These are phyloP conservation scores for Nicotiana sylvestris DNA, from an alignment of 257 asterid species.

Conservation along the genomic window DNA sequence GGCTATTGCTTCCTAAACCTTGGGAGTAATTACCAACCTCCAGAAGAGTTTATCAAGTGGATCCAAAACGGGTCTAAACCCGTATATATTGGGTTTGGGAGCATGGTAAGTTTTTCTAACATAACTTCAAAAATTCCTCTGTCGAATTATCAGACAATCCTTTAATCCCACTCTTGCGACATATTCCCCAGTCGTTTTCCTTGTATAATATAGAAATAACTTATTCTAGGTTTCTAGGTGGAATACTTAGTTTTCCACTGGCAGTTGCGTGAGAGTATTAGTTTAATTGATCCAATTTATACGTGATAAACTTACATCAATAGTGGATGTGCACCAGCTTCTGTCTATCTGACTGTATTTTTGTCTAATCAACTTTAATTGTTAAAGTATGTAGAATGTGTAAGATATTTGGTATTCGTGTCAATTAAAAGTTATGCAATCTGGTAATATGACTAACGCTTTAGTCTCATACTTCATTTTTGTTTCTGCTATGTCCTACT, in stretches of 20 bases:
- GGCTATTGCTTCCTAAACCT: slow-evolving; percentile 86
- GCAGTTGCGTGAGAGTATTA: neutral
- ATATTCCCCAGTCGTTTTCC: neutral
- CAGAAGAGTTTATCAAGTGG: slow-evolving; percentile 71
- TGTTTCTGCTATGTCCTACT: neutral
- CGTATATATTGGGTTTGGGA: slow-evolving; percentile 92
- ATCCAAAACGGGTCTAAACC: slow-evolving; percentile 76
- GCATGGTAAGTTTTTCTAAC: slow-evolving; percentile 68
- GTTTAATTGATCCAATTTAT: neutral
- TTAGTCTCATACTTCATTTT: slow-evolving; percentile 1
- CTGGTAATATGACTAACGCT: neutral
- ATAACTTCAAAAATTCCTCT: neutral
- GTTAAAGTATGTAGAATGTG: neutral
- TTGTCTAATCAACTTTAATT: neutral
- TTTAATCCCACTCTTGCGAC: neutral
- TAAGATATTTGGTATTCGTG: neutral
- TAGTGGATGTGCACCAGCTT: neutral
- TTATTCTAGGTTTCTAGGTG: neutral
- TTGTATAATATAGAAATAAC: neutral
- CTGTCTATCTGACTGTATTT: neutral
- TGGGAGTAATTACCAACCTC: slow-evolving; percentile 69
- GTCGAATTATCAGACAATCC: neutral
- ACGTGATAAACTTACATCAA: neutral
- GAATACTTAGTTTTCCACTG: neutral
- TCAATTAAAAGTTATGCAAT: neutral